Evolutionary conservation across 192 early-diverging fungal species (phyloP).

Genomic region (Umbelopsis vinacea): DNA sequence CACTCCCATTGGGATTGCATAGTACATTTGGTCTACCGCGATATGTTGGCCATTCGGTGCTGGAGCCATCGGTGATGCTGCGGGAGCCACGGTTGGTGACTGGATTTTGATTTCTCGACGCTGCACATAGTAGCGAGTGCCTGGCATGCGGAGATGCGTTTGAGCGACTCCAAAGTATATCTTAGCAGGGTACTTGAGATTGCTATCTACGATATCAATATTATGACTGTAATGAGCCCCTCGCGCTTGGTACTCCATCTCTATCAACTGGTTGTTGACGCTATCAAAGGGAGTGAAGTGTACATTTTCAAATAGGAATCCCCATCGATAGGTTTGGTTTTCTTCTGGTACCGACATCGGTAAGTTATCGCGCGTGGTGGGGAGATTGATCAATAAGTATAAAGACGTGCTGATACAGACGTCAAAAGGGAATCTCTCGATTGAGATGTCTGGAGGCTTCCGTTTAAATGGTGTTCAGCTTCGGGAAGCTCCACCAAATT

Average conservation of each 20-base stretch:
- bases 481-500: no score
- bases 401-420: background rate
- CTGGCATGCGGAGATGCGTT: conserved; percentile 41
- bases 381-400: background rate
- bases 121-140: conserved; percentile 39
- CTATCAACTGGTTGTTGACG: conserved; percentile 31
- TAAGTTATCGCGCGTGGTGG: background rate
- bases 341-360: background rate
- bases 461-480: no score
- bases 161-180: conserved; percentile 39
- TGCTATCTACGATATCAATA: conserved; percentile 32
- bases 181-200: conserved; percentile 18
- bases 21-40: background rate
- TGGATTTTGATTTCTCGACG: background rate
- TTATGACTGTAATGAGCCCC: conserved; percentile 25
- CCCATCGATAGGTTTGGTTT: conserved; percentile 19
- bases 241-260: conserved; percentile 25
- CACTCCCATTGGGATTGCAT: background rate
- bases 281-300: conserved; percentile 36
- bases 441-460: no score
- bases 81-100: no score
- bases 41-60: background rate
- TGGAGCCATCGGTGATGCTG: background rate
- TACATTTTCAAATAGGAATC: conserved; percentile 43
- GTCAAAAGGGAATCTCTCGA: no score